Conservation (phyloP, 345 rosid species). For the Pseudoturritis turrita region DNA sequence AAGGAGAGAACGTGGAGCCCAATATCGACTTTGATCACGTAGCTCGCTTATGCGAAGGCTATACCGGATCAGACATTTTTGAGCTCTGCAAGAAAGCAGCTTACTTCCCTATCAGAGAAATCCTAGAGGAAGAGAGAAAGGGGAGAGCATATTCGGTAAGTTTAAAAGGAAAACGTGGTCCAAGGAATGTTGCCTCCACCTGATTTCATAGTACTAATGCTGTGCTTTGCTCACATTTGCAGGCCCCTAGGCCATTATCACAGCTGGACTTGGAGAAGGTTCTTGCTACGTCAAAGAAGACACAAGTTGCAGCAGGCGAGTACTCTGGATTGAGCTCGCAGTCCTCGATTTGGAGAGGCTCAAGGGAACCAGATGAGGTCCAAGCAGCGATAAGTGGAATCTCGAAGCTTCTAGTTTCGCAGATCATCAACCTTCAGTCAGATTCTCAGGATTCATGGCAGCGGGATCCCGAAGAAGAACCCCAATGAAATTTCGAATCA, state of each 20-base stretch:
- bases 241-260: constrained; percentile 77
- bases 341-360: constrained; percentile 48
- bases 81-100: constrained; percentile 98
- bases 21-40: constrained; percentile 59
- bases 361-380: constrained; percentile 62
- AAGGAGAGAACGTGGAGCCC: constrained; percentile 68
- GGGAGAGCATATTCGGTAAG: constrained; percentile 65
- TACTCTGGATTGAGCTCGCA: constrained; percentile 54
- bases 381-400: constrained; percentile 79
- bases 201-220: constrained; percentile 2
- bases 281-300: constrained; percentile 62
- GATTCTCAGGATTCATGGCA: constrained; percentile 53
- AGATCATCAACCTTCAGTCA: constrained; percentile 64
- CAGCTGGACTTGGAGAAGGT: constrained; percentile 71
- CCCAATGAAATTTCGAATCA: constrained; percentile 14
- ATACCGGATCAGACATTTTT: constrained; percentile 89
- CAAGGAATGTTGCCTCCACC: background rate
- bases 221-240: constrained; percentile 10
- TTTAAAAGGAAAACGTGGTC: background rate
- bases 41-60: constrained; percentile 77
- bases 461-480: constrained; percentile 23
- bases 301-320: constrained; percentile 71
- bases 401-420: constrained; percentile 77
- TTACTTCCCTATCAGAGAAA: constrained; percentile 79
- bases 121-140: constrained; percentile 76